Base-by-base conservation (phyloP, 768 basidiomycete genomes). In the Pleurotus eryngii region DNA sequence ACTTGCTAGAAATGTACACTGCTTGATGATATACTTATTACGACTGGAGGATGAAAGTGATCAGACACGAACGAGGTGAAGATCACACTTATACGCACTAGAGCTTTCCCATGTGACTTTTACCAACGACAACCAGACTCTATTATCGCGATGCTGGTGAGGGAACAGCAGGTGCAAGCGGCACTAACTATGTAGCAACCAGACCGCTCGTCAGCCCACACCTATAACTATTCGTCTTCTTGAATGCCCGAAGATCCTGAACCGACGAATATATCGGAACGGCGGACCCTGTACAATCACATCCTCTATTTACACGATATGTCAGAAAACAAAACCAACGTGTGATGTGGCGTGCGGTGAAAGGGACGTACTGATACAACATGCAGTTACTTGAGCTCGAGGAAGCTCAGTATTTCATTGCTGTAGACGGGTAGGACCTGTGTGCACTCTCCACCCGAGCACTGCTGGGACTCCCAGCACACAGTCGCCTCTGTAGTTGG, bases 361-460 rank as follows among this genome's bases (percentile, higher is more conserved):
- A 30, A 9, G 30, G 30, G 11, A 35, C 49, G 30, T 22, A 50
- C 49, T 50, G 17, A 9, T 50, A 50, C 5, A 50, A 15, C 14
- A 35, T 20, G 24, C 49, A 50, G 15, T 50, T 50, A 17, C 49
- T 50, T 6, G 49, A 50, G 24, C 49, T 50, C n/a, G n/a, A 50
- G 38, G 49, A 50, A 35, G 9, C 49, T 50, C 27, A 38, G 27
- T n/a, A 50, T 6, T 15, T 35, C 20, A 15, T 17, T 24, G 2
- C 38, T 26, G 35, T 50, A 35, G 11, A 17, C 35, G 17, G 49
- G 49, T 12, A 35, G 30, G 22, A 38, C 15, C 27, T 50, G 30
- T 8, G 24, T 35, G 15, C 49, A 50, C 38, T 15, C 12, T 15
- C 35, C 35, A n/a, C 15, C 4, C 15, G 24, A n/a, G 49, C 17